A percentile compares a stretch with the other conserved stretches of the same genome.
Conservation (phyloP, 129 eudicot species). For the Pulicaria dysenterica region DNA sequence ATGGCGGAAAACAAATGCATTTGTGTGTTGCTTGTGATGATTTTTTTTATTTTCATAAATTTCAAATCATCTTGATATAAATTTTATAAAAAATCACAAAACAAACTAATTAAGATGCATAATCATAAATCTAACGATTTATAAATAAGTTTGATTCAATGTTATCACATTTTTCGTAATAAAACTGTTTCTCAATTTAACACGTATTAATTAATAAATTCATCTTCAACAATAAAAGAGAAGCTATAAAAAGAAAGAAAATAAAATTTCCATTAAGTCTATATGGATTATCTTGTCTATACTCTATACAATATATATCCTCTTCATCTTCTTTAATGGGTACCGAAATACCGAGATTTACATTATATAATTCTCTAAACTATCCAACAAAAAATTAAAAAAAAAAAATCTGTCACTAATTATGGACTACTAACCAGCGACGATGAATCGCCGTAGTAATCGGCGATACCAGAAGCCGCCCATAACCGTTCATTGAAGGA, state of each 20-base stretch:
- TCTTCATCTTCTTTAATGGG: neutral
- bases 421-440: conserved; percentile 30
- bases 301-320: conserved; percentile 30
- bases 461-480: conserved; percentile 47
- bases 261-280: neutral
- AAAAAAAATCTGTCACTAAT: neutral
- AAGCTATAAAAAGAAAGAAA: neutral
- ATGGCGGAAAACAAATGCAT: no score
- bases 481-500: conserved; percentile 58
- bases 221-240: neutral
- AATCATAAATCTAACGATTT: no score
- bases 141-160: no score
- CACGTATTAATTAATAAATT: neutral
- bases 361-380: conserved; percentile 15
- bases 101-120: no score
- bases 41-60: no score
- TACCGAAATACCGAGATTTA: conserved; percentile 12
- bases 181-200: no score
- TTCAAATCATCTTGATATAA: no score
- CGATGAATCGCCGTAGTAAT: conserved; percentile 34
- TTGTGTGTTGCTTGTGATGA: no score
- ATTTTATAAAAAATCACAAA: no score
- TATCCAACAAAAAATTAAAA: neutral
- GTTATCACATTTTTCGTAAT: no score
- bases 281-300: conserved; percentile 12